Base-by-base conservation (phyloP, 192 early-diverging fungal species). In the Linnemannia schmuckeri region DNA sequence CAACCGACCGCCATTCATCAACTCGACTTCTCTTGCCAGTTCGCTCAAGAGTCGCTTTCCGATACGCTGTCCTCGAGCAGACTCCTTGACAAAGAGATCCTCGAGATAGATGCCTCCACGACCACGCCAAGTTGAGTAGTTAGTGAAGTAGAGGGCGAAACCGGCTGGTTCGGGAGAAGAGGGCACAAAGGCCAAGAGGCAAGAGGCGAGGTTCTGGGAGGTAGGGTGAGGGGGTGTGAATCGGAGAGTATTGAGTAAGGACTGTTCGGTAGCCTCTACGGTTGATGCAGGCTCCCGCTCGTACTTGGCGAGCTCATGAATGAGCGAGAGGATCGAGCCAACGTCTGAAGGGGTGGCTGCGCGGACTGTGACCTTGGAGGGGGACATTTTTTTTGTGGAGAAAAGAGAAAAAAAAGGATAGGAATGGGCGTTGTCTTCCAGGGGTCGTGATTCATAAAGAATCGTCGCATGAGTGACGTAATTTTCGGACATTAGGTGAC, bases 81-180 rank as follows among this genome's bases (percentile, higher is more conserved):
- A 93, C 40, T 84, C 76, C 30, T 83, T 54, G 20, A 98, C 95
- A 89, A 92, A 96, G 38, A 98, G 90, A 82, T 97, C 97, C 81
- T 97, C 97, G 12, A 98, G 90, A 83, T 98, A 97, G 30, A 98
- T 87, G 15, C 96, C 97, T 0, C 95, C 96, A 35, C 88, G 78
- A 0, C 92, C 96, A 20, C 92, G 76, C 89, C 94, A 96, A 1
- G 96, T 96, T 27, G 92, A 94, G 80, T 95, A 98, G 89, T 96
- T 98, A 88, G 92, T 91, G 80, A 97, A 98, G 79, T 93, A 98
- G 70, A 98, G 90, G 9, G 96, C 95, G 82, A 98, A 93, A 2
- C 96, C 97, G 1, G 93, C 94, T 27, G 93, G 92, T 76, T 89
- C 85, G 0, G 52, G 40, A 24, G 73, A 76, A 0, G 55, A 57